Conservation (phyloP, 371 early-diverging fungal genomes). For the Mortierella sp. region DNA sequence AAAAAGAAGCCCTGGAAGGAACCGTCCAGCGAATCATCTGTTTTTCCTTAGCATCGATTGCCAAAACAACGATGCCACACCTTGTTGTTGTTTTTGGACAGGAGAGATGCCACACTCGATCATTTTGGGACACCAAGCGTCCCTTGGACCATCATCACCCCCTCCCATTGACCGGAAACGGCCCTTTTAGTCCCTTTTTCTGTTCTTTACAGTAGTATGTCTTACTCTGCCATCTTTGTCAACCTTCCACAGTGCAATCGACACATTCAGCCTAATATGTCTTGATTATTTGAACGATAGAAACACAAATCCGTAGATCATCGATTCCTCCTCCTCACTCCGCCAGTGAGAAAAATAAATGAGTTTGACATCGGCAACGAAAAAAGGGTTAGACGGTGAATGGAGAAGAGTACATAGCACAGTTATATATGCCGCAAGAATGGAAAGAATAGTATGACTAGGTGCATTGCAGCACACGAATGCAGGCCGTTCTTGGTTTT, state of each 20-base stretch:
- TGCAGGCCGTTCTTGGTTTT: too few species aligned
- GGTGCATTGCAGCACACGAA: too few species aligned
- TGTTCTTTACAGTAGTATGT: background rate
- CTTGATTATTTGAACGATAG: too few species aligned
- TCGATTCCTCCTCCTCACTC: background rate
- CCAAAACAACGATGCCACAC: background rate
- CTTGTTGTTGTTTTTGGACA: background rate
- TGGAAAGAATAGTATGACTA: too few species aligned
- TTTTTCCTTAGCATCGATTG: background rate
- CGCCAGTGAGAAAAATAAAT: background rate
- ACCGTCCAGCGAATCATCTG: background rate
- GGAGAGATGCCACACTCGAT: background rate
- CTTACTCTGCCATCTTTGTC: slow-evolving; percentile 8
- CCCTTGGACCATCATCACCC: background rate
- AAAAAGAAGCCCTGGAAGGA: background rate
- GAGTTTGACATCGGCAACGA: background rate
- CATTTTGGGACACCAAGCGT: background rate
- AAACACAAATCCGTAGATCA: too few species aligned
- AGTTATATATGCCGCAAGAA: too few species aligned
- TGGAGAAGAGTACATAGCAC: background rate
- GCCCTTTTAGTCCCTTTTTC: too few species aligned
- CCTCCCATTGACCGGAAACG: background rate
- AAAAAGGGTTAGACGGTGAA: background rate
- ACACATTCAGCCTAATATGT: too few species aligned
- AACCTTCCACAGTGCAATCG: too few species aligned